Evolutionary conservation across 495 filamentous ascomycete species (phyloP).

Genomic region (Pseudomonodictys pantanalensis): DNA sequence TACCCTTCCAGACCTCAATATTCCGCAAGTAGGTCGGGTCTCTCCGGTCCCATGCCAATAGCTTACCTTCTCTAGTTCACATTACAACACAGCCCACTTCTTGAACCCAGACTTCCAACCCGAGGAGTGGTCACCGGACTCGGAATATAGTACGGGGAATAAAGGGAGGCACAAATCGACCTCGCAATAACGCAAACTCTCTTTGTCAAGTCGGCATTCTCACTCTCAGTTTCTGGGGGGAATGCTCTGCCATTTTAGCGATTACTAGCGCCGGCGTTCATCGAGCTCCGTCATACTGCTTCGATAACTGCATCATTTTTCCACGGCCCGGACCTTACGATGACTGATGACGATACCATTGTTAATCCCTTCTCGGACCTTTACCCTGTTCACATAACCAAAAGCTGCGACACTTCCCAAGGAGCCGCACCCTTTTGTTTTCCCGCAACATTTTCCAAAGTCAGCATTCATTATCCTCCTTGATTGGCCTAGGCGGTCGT

Average conservation of each 20-base stretch:
- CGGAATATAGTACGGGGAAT: conserved; percentile 37
- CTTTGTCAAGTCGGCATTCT: not conserved
- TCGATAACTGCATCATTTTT: conserved; percentile 23
- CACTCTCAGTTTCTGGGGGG: conserved; percentile 22
- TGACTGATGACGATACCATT: conserved; percentile 30
- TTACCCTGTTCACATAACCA: conserved; percentile 19
- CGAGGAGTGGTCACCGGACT: conserved; percentile 42
- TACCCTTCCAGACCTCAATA: conserved; percentile 40
- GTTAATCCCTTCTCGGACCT: conserved; percentile 25
- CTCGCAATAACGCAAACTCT: conserved; percentile 24
- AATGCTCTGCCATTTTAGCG: conserved; percentile 28
- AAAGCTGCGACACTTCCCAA: conserved; percentile 1
- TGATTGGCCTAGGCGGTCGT: conserved; percentile 17
- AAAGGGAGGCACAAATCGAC: conserved; percentile 29
- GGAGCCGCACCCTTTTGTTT: not conserved
- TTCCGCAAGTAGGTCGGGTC: conserved; percentile 41
- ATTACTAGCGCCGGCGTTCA: conserved; percentile 33
- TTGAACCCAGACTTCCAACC: conserved; percentile 45
- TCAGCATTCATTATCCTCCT: conserved; percentile 14
- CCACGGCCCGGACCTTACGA: conserved; percentile 27
- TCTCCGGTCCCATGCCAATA: not conserved
- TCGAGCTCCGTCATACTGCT: conserved; percentile 23
- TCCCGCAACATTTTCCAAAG: not conserved
- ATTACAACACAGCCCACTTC: conserved; percentile 45
- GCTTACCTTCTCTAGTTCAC: conserved; percentile 33